Conservation (phyloP, 1,284 basidiomycete species). For the Fomitopsis betulina region DNA sequence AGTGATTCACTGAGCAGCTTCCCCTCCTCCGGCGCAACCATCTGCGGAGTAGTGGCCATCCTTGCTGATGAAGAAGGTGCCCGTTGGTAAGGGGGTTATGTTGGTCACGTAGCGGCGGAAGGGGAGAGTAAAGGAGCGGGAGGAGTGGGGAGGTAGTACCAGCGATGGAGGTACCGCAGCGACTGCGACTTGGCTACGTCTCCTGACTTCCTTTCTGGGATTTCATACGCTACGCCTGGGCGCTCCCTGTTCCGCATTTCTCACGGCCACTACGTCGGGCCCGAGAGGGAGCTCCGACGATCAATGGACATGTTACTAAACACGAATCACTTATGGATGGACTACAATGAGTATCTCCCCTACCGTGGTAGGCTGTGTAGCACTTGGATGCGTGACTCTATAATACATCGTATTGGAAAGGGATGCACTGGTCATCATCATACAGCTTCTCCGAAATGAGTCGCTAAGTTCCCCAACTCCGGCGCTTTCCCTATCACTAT, state of each 20-base stretch:
- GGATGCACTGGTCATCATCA: too few relatives aligned
- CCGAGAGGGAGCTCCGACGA: too few relatives aligned
- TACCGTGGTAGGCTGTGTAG: too few relatives aligned
- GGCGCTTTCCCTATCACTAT: background rate
- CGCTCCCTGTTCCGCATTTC: background rate
- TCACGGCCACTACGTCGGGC: background rate
- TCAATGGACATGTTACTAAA: too few relatives aligned
- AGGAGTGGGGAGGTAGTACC: background rate
- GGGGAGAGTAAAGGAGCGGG: background rate
- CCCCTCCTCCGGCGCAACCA: slow-evolving; percentile 54
- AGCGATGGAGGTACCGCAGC: background rate
- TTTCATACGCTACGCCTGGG: slow-evolving; percentile 1
- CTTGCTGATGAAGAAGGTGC: background rate
- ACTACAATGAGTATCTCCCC: too few relatives aligned
- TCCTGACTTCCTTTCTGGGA: background rate
- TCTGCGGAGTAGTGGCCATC: slow-evolving; percentile 14
- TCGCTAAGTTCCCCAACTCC: background rate
- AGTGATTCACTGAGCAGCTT: slow-evolving; percentile 81
- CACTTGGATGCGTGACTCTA: too few relatives aligned
- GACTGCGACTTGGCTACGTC: background rate
- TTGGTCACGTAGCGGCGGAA: background rate
- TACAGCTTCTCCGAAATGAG: too few relatives aligned
- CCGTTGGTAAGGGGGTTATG: background rate
- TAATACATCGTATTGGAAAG: too few relatives aligned
- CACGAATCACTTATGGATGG: too few relatives aligned